Evolutionary conservation across 805 yeast species (phyloP), one percentile per base, ranked within the genome.

Genomic region (Candida suzukii): DNA sequence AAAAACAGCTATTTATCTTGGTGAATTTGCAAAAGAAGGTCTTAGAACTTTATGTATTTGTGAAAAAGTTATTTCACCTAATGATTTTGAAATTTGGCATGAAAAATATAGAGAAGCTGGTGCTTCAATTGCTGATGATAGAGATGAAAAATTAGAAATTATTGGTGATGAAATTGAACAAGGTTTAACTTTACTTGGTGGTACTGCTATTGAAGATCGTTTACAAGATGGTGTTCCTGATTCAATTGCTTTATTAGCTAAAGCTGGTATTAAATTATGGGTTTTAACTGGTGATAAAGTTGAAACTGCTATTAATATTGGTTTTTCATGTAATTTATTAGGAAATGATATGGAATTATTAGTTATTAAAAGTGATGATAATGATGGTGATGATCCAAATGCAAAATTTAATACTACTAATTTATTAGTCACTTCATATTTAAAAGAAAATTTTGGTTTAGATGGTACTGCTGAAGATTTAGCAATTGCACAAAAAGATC

Each of bases 291-390:
- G 95, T 64, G 95, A 85, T 60, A 84, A 83, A 60, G 86, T 85
- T n/a, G 95, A 85, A 61, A 85, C 95, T 26, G 95, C 93, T 12
- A 84, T 85, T 51, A 85, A 85, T 53, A 85, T 85, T 67, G 95
- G 93, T 3, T 85, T 85, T 56, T 82, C 90, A 2, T 85, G 95
- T 72, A 85, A 85, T 53, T 64, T 85, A 41, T 66, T 85, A 42
- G 82, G 80, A 41, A 81, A 73, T 48, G 85, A 82, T 37, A 84
- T 85, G 95, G 82, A 85, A 50, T 63, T 85, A 21, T 58, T 85
- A 39, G 78, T 85, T 11, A 61, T 84, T 39, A 77, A 78, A 51
- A 76, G 81, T 1, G 64, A 71, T 19, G 82, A 80, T 46, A 73
- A 70, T 3, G 81, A 77, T 52, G 63, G 68, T 35, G 60, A 66